These are phyloP conservation scores for Aspergillus quadrilineatus DNA, from an alignment of 2,329 filamentous ascomycete genomes.

Conservation along the genomic window DNA sequence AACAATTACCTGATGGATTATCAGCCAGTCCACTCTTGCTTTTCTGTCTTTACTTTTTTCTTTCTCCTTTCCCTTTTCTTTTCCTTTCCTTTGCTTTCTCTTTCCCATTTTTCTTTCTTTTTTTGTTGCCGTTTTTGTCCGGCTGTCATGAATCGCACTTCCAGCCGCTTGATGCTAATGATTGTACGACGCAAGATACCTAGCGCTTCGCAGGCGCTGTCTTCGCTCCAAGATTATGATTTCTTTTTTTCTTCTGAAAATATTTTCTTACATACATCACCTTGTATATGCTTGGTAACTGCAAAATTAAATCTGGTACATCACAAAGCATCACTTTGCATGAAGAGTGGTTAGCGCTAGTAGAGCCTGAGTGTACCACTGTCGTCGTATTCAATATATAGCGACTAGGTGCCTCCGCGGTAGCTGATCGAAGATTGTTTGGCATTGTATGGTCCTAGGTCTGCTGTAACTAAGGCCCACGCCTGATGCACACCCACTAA, in stretches of 20 bases:
- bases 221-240: slow-evolving; percentile 11
- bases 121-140: not conserved
- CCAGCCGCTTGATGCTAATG: slow-evolving; percentile 18
- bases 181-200: slow-evolving; percentile 21
- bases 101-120: no score
- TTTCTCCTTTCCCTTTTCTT: no score
- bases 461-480: not conserved
- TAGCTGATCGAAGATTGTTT: no score
- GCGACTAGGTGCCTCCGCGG: no score
- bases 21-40: slow-evolving; percentile 5
- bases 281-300: not conserved
- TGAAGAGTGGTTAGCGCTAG: no score
- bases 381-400: no score
- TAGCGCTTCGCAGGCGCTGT: slow-evolving; percentile 8
- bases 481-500: no score
- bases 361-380: no score
- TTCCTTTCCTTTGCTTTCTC: no score
- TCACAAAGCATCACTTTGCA: no score
- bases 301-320: slow-evolving; percentile 3
- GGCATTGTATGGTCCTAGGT: not conserved
- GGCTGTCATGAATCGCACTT: slow-evolving; percentile 2
- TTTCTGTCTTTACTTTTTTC: no score
- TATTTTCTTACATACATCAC: slow-evolving; percentile 12
- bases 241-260: not conserved
- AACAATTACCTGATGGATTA: slow-evolving; percentile 10